phyloP scores from a whole-genome alignment of 2,329 filamentous ascomycete species.

The Sporothrix globosa region DNA sequence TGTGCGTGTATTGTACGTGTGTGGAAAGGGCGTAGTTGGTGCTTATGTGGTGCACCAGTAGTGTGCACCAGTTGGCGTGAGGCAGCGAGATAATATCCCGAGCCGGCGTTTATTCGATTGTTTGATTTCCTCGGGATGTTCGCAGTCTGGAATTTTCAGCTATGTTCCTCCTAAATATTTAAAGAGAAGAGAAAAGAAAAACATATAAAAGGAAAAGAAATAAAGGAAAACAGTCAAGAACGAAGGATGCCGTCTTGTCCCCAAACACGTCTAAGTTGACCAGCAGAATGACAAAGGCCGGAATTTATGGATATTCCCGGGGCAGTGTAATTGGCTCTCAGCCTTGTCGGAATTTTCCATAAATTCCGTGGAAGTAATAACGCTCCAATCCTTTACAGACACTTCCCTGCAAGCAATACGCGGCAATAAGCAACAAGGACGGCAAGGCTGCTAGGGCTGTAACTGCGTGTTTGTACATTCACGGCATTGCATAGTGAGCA shows the following conservation, averaged over 20 bases:
- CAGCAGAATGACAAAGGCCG: conserved; percentile 15
- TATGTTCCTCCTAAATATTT: neutral
- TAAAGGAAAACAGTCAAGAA: neutral
- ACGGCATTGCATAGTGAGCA: neutral
- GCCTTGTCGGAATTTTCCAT: neutral
- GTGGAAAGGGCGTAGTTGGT: neutral
- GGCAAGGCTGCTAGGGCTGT: no score
- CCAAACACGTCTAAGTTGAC: neutral
- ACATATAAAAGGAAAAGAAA: neutral
- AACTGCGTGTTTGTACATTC: neutral
- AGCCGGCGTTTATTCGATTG: neutral
- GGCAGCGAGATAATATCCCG: neutral
- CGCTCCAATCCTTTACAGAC: neutral
- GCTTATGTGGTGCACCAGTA: no score
- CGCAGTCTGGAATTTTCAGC: neutral
- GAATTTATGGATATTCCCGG: conserved; percentile 8
- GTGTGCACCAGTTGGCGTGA: no score
- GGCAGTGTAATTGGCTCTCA: neutral
- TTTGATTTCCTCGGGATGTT: conserved; percentile 14
- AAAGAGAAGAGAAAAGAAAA: neutral
- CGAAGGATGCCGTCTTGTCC: neutral
- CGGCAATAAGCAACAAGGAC: neutral
- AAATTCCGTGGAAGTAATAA: conserved; percentile 7
- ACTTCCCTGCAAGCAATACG: neutral
- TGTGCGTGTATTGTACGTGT: neutral